Conservation (phyloP, 2,329 filamentous ascomycete genomes). For the Cryoendolithus antarcticus region DNA sequence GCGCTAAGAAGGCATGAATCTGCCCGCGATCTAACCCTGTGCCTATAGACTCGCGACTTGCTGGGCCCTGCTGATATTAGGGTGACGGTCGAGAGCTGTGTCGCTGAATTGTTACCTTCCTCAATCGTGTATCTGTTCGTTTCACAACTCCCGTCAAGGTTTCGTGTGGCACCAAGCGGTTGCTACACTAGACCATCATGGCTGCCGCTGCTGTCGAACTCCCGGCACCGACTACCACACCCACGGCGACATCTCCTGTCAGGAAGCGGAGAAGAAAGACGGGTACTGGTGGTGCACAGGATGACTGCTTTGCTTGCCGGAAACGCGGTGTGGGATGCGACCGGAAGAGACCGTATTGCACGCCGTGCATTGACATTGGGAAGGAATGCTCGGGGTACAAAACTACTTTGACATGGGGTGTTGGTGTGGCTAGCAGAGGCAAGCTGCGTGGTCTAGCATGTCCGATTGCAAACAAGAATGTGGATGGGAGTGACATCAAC, state of each 20-base stretch:
- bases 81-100: no score
- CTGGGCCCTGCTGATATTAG: no score
- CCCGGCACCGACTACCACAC: no score
- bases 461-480: conserved; percentile 40
- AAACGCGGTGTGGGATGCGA: conserved; percentile 80
- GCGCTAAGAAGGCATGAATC: no score
- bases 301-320: conserved; percentile 90
- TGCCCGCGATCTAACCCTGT: no score
- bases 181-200: no score
- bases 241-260: conserved; percentile 14
- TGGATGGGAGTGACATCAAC: conserved; percentile 9
- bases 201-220: no score
- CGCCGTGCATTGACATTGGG: conserved; percentile 80
- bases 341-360: conserved; percentile 83
- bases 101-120: no score
- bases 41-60: no score
- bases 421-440: conserved; percentile 87
- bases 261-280: conserved; percentile 73
- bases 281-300: conserved; percentile 74
- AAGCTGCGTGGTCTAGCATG: conserved; percentile 84
- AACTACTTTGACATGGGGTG: conserved; percentile 91
- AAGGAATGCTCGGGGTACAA: conserved; percentile 94
- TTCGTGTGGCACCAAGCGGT: no score
- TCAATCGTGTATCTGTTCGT: no score
- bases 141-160: no score